Evolutionary conservation across 2,329 filamentous ascomycete species (phyloP).

Genomic region (Diaporthe vexans): DNA sequence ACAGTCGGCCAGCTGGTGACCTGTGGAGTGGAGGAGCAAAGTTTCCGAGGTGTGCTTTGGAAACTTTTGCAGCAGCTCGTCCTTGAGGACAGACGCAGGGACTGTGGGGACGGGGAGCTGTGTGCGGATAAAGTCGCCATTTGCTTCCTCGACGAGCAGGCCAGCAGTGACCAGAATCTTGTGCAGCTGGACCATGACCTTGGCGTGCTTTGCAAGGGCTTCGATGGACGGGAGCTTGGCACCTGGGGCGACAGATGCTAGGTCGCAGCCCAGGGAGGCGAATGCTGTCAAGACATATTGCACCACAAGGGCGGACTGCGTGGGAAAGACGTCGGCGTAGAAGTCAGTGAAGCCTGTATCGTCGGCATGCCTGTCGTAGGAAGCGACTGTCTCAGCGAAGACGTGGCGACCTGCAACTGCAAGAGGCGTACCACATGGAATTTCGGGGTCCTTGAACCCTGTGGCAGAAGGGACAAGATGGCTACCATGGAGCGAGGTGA

Average conservation of each 20-base stretch:
- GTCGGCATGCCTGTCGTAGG: slow-evolving; percentile 11
- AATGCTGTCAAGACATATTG: slow-evolving; percentile 53
- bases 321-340: slow-evolving; percentile 47
- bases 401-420: not conserved
- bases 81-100: slow-evolving; percentile 44
- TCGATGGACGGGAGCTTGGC: slow-evolving; percentile 43
- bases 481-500: not conserved
- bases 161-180: slow-evolving; percentile 47
- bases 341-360: slow-evolving; percentile 43
- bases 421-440: not conserved
- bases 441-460: not conserved
- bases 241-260: slow-evolving; percentile 44
- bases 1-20: slow-evolving; percentile 53
- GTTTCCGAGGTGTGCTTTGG: slow-evolving; percentile 52
- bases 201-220: slow-evolving; percentile 46
- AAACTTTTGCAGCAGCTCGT: slow-evolving; percentile 46
- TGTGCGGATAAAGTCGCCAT: slow-evolving; percentile 37
- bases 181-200: slow-evolving; percentile 48
- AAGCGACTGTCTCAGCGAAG: not conserved
- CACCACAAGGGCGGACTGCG: slow-evolving; percentile 49
- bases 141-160: slow-evolving; percentile 36
- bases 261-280: slow-evolving; percentile 46
- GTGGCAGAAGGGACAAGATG: not conserved
- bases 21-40: slow-evolving; percentile 51
- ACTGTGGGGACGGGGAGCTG: slow-evolving; percentile 15